These are phyloP conservation scores for Leccinum fuscescens DNA, from an alignment of 1,284 basidiomycete species.

Conservation along the genomic window DNA sequence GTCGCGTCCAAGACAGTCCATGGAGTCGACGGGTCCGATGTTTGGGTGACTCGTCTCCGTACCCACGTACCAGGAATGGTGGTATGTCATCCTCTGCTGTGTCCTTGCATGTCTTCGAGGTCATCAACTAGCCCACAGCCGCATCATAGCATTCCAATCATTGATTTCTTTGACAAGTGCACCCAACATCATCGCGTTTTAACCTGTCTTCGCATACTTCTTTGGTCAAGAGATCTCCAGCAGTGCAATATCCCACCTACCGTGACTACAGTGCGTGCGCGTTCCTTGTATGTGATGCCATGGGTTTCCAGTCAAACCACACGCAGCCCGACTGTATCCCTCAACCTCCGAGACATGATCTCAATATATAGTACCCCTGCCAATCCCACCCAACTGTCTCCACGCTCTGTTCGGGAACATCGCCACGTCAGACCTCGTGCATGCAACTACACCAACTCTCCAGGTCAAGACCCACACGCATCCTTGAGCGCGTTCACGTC, in stretches of 20 bases:
- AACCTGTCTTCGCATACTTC: constrained; percentile 3
- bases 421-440: too few relatives aligned
- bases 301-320: too few relatives aligned
- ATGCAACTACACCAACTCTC: background rate
- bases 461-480: constrained; percentile 52
- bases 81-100: constrained; percentile 1
- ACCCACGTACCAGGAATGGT: too few relatives aligned
- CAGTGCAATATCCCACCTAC: constrained; percentile 15
- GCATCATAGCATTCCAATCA: background rate
- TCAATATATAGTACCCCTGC: constrained; percentile 56
- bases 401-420: constrained; percentile 26
- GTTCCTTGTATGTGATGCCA: background rate
- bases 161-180: constrained; percentile 13
- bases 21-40: too few relatives aligned
- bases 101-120: constrained; percentile 25
- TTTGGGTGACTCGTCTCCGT: too few relatives aligned
- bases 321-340: constrained; percentile 56
- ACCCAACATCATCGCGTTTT: constrained; percentile 22
- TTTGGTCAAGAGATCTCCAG: constrained; percentile 11
- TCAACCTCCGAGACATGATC: constrained; percentile 65
- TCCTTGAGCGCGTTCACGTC: constrained; percentile 51
- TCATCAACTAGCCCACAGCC: background rate
- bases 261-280: constrained; percentile 18
- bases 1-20: too few relatives aligned
- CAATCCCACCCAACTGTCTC: constrained; percentile 47